These are phyloP conservation scores for Bipolaris oryzae DNA, from an alignment of 2,329 filamentous ascomycete genomes.

Conservation along the genomic window DNA sequence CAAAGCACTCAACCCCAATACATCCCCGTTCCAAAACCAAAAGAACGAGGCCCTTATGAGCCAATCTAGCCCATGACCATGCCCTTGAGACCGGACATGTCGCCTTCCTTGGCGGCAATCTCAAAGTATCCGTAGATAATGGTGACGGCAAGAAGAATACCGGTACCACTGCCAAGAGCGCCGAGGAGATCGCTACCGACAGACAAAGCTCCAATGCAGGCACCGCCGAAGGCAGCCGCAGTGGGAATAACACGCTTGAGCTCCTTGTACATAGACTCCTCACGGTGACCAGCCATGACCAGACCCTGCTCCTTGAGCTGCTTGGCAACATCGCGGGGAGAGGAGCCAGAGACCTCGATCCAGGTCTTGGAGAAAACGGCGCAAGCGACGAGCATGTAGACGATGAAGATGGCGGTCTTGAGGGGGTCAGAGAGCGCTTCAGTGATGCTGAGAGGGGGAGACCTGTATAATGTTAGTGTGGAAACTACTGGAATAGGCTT, in stretches of 20 bases:
- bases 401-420: slow-evolving; percentile 92
- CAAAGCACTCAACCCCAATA: slow-evolving; percentile 10
- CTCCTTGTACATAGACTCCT: slow-evolving; percentile 99
- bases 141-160: slow-evolving; percentile 98
- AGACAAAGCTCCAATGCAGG: slow-evolving; percentile 96
- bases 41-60: slow-evolving; percentile 2
- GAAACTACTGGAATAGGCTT: neutral
- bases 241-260: slow-evolving; percentile 99
- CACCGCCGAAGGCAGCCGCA: slow-evolving; percentile 96
- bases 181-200: slow-evolving; percentile 95
- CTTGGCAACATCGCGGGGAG: slow-evolving; percentile 97
- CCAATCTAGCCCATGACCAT: slow-evolving; percentile 62
- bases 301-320: slow-evolving; percentile 99
- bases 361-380: slow-evolving; percentile 99
- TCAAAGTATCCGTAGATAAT: slow-evolving; percentile 99
- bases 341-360: slow-evolving; percentile 98
- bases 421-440: slow-evolving; percentile 96
- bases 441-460: slow-evolving; percentile 94
- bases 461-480: slow-evolving; percentile 51
- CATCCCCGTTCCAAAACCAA: slow-evolving; percentile 9
- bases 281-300: slow-evolving; percentile 98
- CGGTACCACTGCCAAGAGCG: slow-evolving; percentile 93
- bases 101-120: slow-evolving; percentile 97
- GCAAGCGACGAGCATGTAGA: slow-evolving; percentile 97
- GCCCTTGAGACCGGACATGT: slow-evolving; percentile 78